phyloP scores from a whole-genome alignment of 2,329 filamentous ascomycete genomes.

The Fusarium sp. region DNA sequence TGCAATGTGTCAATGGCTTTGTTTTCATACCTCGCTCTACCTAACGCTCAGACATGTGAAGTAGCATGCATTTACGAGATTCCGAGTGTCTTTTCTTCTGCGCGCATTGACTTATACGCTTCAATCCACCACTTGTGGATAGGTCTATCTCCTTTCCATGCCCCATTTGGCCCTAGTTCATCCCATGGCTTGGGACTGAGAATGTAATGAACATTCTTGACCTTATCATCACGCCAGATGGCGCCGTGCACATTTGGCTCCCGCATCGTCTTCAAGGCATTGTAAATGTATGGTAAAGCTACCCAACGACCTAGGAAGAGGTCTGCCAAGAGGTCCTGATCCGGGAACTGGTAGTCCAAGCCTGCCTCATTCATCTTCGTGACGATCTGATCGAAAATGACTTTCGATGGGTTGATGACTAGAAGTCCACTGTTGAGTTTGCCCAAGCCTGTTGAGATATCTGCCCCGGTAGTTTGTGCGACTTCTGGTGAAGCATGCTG shows the following conservation, averaged over 20 bases:
- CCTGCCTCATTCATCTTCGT: neutral
- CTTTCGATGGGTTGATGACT: constrained; percentile 6
- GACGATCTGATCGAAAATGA: neutral
- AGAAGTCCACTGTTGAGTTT: constrained; percentile 24
- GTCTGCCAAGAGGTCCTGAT: constrained; percentile 16
- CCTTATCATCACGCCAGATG: constrained; percentile 9
- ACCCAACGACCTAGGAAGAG: constrained; percentile 8
- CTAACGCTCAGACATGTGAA: rapidly evolving
- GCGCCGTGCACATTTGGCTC: neutral
- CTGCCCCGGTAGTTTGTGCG: neutral
- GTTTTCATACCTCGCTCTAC: rapidly evolving
- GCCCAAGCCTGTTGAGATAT: neutral
- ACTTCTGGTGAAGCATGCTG: neutral
- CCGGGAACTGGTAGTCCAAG: neutral
- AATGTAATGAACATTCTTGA: constrained; percentile 27
- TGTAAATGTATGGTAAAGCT: constrained; percentile 4
- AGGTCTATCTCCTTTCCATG: neutral
- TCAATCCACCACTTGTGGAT: constrained; percentile 24
- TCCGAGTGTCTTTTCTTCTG: neutral
- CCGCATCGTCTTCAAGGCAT: constrained; percentile 17
- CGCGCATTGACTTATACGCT: neutral
- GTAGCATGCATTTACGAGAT: rapidly evolving
- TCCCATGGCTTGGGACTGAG: constrained; percentile 18
- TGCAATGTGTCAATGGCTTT: neutral
- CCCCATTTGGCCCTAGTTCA: neutral